Base-by-base conservation (phyloP, 2,329 filamentous ascomycete genomes). In the Aspergillus brasiliensis region DNA sequence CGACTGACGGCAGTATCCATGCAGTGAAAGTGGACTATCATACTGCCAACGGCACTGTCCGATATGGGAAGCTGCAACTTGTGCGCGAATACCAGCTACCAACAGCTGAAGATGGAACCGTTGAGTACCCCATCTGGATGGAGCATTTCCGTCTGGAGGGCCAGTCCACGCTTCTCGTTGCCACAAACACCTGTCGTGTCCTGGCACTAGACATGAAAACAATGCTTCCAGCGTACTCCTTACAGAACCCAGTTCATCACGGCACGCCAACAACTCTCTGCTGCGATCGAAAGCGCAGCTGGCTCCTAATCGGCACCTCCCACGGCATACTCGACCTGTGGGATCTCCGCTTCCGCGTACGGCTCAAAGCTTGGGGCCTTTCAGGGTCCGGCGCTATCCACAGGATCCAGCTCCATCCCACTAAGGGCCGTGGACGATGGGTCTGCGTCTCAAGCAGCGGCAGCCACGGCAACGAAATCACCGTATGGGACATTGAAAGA, bases 401-500 rank as follows among this genome's bases (percentile, higher is more conserved):
- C 68, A 85, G 92, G 31, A 82, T 99, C 15, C 84, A 86, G 58
- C 81, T 96, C 0, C 92, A 96, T 70, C 92, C 92, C 0, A 85
- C 84, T 23, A 91, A 88, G 72, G 90, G 90, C 0, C 87, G 91
- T 46, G 90, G 91, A 10, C 89, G 89, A 73, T 94, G 91, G 85
- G 86, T 98, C 1, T 96, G 92, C 73, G 89, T 97, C 8, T 89
- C 92, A 2, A 93, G 94, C 15, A 93, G 94, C 8, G 96, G 91
- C 7, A 90, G 88, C 3, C 88, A 91, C 62, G 92, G 92, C 15
- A 76, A 77, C 48, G 95, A 99, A 72, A 86, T 99, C 31, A 96
- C 92, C 0, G 90, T 96, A 0, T 99, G 95, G 95, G 95, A 98
- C 71, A 82, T 98, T 15, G 94, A 98, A 73, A 96, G 94, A 77